Evolutionary conservation across 2,329 filamentous ascomycete genomes (phyloP).

Genomic region (Penicillium sp.): DNA sequence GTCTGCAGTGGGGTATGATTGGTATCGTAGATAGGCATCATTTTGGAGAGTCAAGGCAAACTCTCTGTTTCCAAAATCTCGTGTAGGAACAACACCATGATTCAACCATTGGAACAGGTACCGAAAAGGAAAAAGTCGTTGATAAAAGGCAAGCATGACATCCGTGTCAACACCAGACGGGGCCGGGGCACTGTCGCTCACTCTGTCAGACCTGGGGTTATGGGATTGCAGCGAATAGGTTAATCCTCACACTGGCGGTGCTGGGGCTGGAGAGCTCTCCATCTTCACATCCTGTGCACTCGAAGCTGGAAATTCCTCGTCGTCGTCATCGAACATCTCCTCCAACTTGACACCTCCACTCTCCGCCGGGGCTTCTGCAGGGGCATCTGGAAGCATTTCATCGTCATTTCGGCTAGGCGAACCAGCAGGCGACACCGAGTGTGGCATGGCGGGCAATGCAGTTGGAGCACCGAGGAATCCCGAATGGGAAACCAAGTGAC

Average conservation of each 20-base stretch:
- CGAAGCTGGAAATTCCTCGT: constrained; percentile 52
- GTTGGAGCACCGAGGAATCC: too few species aligned
- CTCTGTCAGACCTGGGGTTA: not conserved
- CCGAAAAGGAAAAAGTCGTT: constrained; percentile 89
- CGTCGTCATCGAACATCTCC: constrained; percentile 56
- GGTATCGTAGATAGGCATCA: constrained; percentile 87
- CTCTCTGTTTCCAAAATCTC: constrained; percentile 87
- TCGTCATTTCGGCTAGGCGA: constrained; percentile 38
- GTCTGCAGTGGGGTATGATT: constrained; percentile 66
- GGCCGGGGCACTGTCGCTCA: constrained; percentile 24
- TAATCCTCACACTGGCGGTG: constrained; percentile 34
- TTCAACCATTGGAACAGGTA: constrained; percentile 97
- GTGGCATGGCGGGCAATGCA: constrained; percentile 30
- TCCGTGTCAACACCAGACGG: constrained; percentile 62
- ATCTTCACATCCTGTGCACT: constrained; percentile 46
- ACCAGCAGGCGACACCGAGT: constrained; percentile 34
- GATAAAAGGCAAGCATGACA: constrained; percentile 89
- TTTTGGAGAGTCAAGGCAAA: constrained; percentile 94
- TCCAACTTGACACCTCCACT: constrained; percentile 45
- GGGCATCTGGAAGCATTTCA: constrained; percentile 33
- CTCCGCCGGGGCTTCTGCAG: constrained; percentile 31
- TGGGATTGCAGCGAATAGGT: not conserved
- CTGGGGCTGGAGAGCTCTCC: constrained; percentile 37
- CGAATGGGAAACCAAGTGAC: not conserved
- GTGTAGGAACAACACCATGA: constrained; percentile 76